Percentiles rank a stretch among this genome's conserved stretches.
These are phyloP conservation scores for Cinnamomum chago DNA, from an alignment of 164 flowering plant species.

Conservation along the genomic window DNA sequence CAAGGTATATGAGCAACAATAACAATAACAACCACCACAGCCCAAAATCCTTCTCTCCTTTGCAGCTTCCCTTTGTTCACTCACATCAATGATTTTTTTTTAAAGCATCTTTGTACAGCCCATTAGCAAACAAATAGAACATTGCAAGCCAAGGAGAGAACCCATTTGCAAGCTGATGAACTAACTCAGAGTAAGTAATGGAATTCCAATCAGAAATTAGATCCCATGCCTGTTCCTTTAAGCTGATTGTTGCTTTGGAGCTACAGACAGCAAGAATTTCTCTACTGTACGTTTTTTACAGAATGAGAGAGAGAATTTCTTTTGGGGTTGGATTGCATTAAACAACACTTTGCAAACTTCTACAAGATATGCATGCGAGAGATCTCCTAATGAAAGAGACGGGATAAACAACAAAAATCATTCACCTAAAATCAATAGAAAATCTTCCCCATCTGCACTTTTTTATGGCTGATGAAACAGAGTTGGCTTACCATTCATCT, in stretches of 20 bases:
- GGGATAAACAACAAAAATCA: no score
- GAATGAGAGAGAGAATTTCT: no score
- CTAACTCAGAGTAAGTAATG: constrained; percentile 23
- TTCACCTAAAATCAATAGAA: no score
- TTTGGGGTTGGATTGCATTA: background rate
- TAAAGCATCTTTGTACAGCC: constrained; percentile 25
- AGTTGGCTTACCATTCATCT: no score
- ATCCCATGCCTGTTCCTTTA: constrained; percentile 16
- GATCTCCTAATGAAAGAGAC: no score
- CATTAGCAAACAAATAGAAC: constrained; percentile 29
- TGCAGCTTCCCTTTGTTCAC: constrained; percentile 14
- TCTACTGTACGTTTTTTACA: background rate
- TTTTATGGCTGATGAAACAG: no score
- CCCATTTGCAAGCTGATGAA: constrained; percentile 17
- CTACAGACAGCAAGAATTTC: background rate
- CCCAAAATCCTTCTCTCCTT: constrained; percentile 5
- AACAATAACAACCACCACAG: constrained; percentile 5
- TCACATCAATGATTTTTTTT: constrained; percentile 23
- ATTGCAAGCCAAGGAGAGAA: constrained; percentile 15
- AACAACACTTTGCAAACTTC: constrained; percentile 9
- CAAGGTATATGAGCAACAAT: constrained; percentile 7
- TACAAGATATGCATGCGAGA: constrained; percentile 12
- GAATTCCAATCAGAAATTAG: constrained; percentile 19
- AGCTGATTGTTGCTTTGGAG: constrained; percentile 3
- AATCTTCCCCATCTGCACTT: no score